These are phyloP conservation scores for Boletales sp. DNA, from an alignment of 768 basidiomycete species.

Conservation along the genomic window DNA sequence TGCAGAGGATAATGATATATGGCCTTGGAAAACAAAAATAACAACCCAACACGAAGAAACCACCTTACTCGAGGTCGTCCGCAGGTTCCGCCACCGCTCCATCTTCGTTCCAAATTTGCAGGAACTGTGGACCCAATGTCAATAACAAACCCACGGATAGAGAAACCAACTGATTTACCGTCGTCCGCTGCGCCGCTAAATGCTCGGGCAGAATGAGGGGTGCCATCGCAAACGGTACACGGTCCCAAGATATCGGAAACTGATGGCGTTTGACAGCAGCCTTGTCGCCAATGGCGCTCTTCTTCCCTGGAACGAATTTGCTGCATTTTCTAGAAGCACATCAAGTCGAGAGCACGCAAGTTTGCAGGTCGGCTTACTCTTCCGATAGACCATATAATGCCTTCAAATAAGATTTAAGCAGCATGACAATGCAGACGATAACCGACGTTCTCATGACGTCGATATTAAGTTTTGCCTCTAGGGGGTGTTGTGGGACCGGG, in stretches of 20 bases:
- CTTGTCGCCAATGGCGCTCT: constrained; percentile 84
- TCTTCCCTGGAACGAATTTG: constrained; percentile 86
- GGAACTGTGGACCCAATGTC: constrained; percentile 43
- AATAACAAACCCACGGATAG: not conserved
- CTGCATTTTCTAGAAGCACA: constrained; percentile 71
- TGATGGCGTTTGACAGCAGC: constrained; percentile 63
- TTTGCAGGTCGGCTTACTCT: constrained; percentile 56
- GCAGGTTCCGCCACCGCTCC: constrained; percentile 64
- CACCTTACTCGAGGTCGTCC: constrained; percentile 40
- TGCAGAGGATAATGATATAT: constrained; percentile 29
- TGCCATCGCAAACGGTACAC: constrained; percentile 61
- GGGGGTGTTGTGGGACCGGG: not conserved
- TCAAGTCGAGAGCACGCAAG: not conserved
- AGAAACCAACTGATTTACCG: constrained; percentile 44
- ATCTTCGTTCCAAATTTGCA: constrained; percentile 80
- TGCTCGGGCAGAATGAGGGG: constrained; percentile 64
- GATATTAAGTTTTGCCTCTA: constrained; percentile 11
- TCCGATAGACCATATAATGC: constrained; percentile 80
- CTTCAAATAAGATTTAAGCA: constrained; percentile 86
- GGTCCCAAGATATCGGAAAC: constrained; percentile 64
- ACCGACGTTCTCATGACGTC: constrained; percentile 63
- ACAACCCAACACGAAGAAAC: not conserved
- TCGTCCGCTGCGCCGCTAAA: constrained; percentile 53
- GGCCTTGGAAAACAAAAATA: not conserved
- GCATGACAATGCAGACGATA: constrained; percentile 78